A percentile compares a stretch with the other conserved stretches of the same genome.
Evolutionary conservation across 108 stramenopile species (phyloP).

Genomic region (Fistulifera solaris): DNA sequence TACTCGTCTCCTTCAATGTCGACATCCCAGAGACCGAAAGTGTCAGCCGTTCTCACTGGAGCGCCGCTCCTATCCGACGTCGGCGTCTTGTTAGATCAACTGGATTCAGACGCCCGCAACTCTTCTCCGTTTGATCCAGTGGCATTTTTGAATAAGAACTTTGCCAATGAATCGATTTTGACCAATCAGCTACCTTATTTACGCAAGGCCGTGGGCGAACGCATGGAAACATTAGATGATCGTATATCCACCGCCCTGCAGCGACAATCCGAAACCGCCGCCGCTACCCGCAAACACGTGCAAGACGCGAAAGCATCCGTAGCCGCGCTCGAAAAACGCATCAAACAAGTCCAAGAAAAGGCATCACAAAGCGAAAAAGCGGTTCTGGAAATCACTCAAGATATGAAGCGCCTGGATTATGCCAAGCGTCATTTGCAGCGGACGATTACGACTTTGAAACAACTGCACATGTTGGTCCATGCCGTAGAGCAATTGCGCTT

Average conservation of each 20-base stretch:
- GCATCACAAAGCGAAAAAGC: constrained; percentile 66
- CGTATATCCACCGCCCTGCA: constrained; percentile 62
- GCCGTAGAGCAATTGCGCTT: constrained; percentile 88
- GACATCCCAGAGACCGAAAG: no score
- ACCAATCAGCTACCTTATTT: constrained; percentile 52
- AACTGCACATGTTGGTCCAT: constrained; percentile 96
- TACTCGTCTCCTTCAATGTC: no score
- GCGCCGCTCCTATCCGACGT: no score
- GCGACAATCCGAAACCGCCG: constrained; percentile 59
- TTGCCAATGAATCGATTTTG: constrained; percentile 52
- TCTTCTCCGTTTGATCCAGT: constrained; percentile 41
- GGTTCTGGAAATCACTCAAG: constrained; percentile 77
- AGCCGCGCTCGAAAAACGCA: constrained; percentile 37
- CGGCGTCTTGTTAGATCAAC: no score
- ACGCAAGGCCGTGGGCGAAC: constrained; percentile 52
- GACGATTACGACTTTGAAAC: constrained; percentile 93
- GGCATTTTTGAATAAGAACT: constrained; percentile 73
- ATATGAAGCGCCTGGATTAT: constrained; percentile 95
- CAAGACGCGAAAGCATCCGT: constrained; percentile 62
- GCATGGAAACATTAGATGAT: constrained; percentile 64
- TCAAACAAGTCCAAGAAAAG: constrained; percentile 52
- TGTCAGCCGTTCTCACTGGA: no score
- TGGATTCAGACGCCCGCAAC: no score
- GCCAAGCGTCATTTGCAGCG: constrained; percentile 94
- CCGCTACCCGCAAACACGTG: constrained; percentile 49